Evolutionary conservation across 2,329 filamentous ascomycete genomes (phyloP).

Genomic region (Parastagonospora avenae): DNA sequence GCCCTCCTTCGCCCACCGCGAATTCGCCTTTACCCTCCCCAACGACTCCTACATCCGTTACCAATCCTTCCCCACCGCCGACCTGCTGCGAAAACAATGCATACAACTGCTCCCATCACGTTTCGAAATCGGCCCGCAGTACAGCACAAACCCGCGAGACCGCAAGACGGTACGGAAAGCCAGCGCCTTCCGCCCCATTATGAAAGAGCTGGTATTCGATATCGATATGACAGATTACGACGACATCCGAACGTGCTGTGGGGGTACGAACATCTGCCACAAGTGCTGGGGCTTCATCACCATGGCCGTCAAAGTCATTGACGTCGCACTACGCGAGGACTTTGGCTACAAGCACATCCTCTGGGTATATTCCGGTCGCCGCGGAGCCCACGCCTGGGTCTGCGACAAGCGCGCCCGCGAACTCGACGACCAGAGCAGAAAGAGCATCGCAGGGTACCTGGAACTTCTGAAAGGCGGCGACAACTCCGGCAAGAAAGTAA

Average conservation of each 20-base stretch:
- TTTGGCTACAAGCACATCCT: slow-evolving; percentile 97
- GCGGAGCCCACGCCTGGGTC: slow-evolving; percentile 97
- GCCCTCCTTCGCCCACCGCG: slow-evolving; percentile 87
- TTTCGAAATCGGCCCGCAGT: slow-evolving; percentile 98
- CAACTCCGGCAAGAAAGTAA: slow-evolving; percentile 85
- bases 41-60: slow-evolving; percentile 94
- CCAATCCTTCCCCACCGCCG: slow-evolving; percentile 74
- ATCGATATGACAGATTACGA: slow-evolving; percentile 99
- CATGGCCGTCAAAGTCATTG: slow-evolving; percentile 95
- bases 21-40: slow-evolving; percentile 94
- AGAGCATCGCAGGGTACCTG: slow-evolving; percentile 85
- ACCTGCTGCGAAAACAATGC: slow-evolving; percentile 86
- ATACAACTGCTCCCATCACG: slow-evolving; percentile 85
- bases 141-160: slow-evolving; percentile 90
- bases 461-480: slow-evolving; percentile 87
- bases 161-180: slow-evolving; percentile 84
- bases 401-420: slow-evolving; percentile 85
- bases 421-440: slow-evolving; percentile 84
- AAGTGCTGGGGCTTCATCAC: slow-evolving; percentile 98
- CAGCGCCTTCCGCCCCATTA: slow-evolving; percentile 80
- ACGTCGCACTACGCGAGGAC: slow-evolving; percentile 84
- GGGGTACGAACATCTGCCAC: slow-evolving; percentile 87
- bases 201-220: slow-evolving; percentile 97
- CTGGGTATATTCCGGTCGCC: slow-evolving; percentile 97
- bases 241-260: slow-evolving; percentile 92